These are phyloP conservation scores for Phaeophleospora eucalypticola DNA, from an alignment of 2,329 filamentous ascomycete species.

Conservation along the genomic window DNA sequence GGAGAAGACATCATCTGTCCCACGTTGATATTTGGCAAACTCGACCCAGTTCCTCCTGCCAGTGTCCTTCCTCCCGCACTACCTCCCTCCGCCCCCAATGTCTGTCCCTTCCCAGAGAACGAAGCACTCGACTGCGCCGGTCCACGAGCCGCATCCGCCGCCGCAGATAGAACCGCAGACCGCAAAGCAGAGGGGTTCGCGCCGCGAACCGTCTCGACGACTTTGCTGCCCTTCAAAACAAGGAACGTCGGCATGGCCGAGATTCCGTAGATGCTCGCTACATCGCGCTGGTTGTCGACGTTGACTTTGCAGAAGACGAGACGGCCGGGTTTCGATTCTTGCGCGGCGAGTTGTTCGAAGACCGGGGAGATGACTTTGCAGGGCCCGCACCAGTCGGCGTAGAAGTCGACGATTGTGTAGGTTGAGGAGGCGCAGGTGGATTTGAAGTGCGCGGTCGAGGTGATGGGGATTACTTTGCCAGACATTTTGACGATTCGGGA, in stretches of 20 bases:
- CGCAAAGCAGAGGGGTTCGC: constrained; percentile 48
- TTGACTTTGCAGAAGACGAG: constrained; percentile 54
- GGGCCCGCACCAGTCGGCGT: constrained; percentile 51
- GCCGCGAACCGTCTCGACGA: constrained; percentile 46
- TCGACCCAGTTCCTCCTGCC: constrained; percentile 1
- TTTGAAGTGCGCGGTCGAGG: constrained; percentile 30
- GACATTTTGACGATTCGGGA: constrained; percentile 16
- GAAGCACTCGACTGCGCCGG: constrained; percentile 31
- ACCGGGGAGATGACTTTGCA: constrained; percentile 53
- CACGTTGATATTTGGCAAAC: constrained; percentile 18
- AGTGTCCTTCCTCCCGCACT: not conserved
- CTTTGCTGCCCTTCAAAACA: constrained; percentile 41
- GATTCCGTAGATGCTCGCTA: constrained; percentile 49
- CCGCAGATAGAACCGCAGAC: constrained; percentile 44
- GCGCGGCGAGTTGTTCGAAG: constrained; percentile 49
- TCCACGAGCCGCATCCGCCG: constrained; percentile 37
- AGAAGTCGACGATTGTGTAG: constrained; percentile 35
- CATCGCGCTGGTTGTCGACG: constrained; percentile 49
- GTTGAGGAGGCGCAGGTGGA: constrained; percentile 29
- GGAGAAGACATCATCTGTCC: constrained; percentile 26
- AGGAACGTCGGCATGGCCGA: constrained; percentile 52
- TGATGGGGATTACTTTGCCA: constrained; percentile 29
- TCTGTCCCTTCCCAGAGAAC: constrained; percentile 43
- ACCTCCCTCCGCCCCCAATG: constrained; percentile 32
- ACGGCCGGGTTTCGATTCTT: constrained; percentile 44